A percentile compares a stretch with the other conserved stretches of the same genome.
These are phyloP conservation scores for Penicillium waksmanii DNA, from an alignment of 495 filamentous ascomycete species.

Conservation along the genomic window DNA sequence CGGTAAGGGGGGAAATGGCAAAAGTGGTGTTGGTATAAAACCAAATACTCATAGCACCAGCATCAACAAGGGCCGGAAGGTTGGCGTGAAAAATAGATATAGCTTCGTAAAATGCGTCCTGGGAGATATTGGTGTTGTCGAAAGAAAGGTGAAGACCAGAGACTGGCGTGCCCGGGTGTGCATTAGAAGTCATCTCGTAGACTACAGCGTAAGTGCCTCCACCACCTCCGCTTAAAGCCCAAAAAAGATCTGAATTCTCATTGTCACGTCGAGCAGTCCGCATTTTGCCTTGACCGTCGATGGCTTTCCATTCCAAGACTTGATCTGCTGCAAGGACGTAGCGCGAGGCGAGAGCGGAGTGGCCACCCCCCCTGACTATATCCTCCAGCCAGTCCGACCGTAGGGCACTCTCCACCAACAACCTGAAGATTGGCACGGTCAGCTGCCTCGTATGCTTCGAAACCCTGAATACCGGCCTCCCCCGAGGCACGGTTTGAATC, in stretches of 20 bases:
- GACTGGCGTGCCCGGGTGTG: slow-evolving; percentile 42
- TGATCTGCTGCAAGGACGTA: slow-evolving; percentile 68
- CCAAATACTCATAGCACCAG: slow-evolving; percentile 54
- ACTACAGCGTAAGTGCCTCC: slow-evolving; percentile 67
- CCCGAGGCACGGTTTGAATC: background rate
- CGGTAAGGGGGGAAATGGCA: slow-evolving; percentile 45
- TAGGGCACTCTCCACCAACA: slow-evolving; percentile 40
- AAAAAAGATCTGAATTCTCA: slow-evolving; percentile 64
- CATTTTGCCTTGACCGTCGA: slow-evolving; percentile 53
- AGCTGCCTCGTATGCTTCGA: slow-evolving; percentile 51
- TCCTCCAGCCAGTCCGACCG: slow-evolving; percentile 54
- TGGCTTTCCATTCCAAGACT: slow-evolving; percentile 63
- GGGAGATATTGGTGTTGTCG: slow-evolving; percentile 25
- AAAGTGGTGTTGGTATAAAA: slow-evolving; percentile 53
- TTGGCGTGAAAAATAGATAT: slow-evolving; percentile 42
- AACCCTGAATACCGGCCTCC: slow-evolving; percentile 37
- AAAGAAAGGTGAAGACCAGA: slow-evolving; percentile 38
- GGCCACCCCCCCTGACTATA: slow-evolving; percentile 65
- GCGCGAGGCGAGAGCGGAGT: slow-evolving; percentile 52
- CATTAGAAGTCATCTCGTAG: slow-evolving; percentile 54
- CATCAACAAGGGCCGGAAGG: slow-evolving; percentile 52
- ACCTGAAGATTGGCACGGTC: slow-evolving; percentile 25
- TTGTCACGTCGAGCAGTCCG: slow-evolving; percentile 55
- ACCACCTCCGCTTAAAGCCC: slow-evolving; percentile 69
- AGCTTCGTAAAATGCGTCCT: slow-evolving; percentile 48